A percentile compares a stretch with the other conserved stretches of the same genome.
Conservation (phyloP, 345 rosid species). For the Brassica carinata region DNA sequence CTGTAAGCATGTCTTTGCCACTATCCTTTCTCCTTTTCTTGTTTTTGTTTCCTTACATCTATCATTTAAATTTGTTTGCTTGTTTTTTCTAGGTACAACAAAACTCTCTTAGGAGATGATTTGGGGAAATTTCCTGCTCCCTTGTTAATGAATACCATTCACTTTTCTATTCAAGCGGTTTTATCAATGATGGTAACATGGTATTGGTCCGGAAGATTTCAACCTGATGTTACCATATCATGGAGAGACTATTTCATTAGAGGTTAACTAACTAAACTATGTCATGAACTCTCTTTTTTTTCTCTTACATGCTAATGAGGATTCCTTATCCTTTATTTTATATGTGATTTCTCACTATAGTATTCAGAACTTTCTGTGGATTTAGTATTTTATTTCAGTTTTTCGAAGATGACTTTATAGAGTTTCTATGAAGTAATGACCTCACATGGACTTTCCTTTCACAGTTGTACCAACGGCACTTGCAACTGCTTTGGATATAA, state of each 20-base stretch:
- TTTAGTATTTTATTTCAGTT: slow-evolving; percentile 12
- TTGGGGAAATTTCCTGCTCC: slow-evolving; percentile 99
- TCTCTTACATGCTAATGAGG: not conserved
- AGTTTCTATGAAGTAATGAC: slow-evolving; percentile 44
- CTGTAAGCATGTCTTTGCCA: slow-evolving; percentile 64
- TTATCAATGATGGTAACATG: slow-evolving; percentile 74
- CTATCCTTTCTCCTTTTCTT: not conserved
- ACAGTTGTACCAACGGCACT: slow-evolving; percentile 99
- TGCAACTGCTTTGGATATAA: slow-evolving; percentile 95
- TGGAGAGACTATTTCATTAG: slow-evolving; percentile 82
- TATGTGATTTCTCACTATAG: not conserved
- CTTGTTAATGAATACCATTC: slow-evolving; percentile 89
- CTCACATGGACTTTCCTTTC: slow-evolving; percentile 83
- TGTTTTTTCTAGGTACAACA: slow-evolving; percentile 68
- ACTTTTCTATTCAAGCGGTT: slow-evolving; percentile 92
- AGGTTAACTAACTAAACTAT: slow-evolving; percentile 50
- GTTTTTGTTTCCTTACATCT: not conserved
- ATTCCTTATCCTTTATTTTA: not conserved
- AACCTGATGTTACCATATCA: slow-evolving; percentile 63
- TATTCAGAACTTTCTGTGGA: slow-evolving; percentile 11
- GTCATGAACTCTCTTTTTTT: not conserved
- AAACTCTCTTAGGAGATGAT: slow-evolving; percentile 93
- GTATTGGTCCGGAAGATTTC: slow-evolving; percentile 83
- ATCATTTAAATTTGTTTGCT: slow-evolving; percentile 14
- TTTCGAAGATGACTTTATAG: not conserved